Evolutionary conservation across 139 green algal genomes (phyloP).

Genomic region (Coccomyxa sp.): DNA sequence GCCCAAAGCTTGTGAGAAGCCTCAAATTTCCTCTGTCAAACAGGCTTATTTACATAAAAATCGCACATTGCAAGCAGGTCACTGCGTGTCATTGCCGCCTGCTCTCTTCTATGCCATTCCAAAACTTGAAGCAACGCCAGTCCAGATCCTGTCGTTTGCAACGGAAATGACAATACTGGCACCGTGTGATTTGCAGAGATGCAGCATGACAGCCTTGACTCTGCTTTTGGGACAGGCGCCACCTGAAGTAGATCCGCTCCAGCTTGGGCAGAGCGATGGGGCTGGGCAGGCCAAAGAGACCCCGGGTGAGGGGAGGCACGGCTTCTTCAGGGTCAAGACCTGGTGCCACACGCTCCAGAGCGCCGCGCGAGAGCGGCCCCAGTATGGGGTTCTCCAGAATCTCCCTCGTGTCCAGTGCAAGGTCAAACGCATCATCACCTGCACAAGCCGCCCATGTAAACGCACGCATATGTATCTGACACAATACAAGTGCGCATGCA

Average conservation of each 20-base stretch:
- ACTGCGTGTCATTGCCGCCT: neutral
- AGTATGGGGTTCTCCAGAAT: conserved; percentile 37
- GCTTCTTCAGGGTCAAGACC: conserved; percentile 31
- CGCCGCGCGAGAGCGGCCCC: conserved; percentile 18
- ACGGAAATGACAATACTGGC: neutral
- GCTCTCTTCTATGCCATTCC: neutral
- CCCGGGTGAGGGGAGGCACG: conserved; percentile 40
- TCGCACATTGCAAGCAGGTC: too few relatives aligned
- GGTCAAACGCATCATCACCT: conserved; percentile 21
- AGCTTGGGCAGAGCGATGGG: conserved; percentile 57
- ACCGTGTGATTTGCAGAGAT: too few relatives aligned
- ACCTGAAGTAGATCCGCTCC: conserved; percentile 66
- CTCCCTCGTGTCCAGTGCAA: conserved; percentile 43
- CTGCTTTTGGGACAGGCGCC: neutral
- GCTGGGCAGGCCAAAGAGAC: conserved; percentile 41
- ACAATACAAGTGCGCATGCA: neutral
- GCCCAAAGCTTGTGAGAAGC: neutral
- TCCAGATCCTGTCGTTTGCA: neutral
- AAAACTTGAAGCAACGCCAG: neutral
- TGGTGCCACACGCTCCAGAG: conserved; percentile 17
- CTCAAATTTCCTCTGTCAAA: neutral
- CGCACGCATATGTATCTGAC: neutral
- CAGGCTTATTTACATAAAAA: too few relatives aligned
- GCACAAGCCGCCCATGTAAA: neutral
- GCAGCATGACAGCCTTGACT: too few relatives aligned